Conservation (phyloP, 306 rosid species). For the Prunus mume region DNA sequence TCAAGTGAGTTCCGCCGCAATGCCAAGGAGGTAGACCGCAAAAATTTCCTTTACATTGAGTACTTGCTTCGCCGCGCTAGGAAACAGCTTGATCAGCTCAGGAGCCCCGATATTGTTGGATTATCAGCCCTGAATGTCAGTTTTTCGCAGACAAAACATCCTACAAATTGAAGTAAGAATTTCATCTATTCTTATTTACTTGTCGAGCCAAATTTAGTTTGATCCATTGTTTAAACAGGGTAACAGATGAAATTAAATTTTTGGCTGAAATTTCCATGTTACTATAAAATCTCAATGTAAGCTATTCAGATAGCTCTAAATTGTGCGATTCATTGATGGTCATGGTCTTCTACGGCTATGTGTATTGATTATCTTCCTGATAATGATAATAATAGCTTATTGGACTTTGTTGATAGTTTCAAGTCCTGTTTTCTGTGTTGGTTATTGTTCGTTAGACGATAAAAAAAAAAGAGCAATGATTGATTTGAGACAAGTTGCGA, state of each 20-base stretch:
- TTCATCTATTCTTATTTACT: neutral
- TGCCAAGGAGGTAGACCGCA: constrained; percentile 62
- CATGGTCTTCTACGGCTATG: too few relatives aligned
- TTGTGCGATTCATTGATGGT: too few relatives aligned
- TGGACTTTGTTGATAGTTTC: neutral
- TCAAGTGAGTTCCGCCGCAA: constrained; percentile 61
- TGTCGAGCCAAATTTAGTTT: neutral
- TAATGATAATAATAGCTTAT: too few relatives aligned
- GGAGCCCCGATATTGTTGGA: constrained; percentile 53
- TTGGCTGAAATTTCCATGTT: neutral
- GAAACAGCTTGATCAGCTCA: constrained; percentile 87
- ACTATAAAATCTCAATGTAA: neutral
- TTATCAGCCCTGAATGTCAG: constrained; percentile 45
- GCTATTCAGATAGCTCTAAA: neutral
- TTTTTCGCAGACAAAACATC: constrained; percentile 23
- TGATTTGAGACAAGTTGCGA: too few relatives aligned
- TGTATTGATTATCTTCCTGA: too few relatives aligned
- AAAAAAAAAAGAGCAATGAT: too few relatives aligned
- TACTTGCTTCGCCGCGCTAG: constrained; percentile 70
- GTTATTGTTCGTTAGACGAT: too few relatives aligned
- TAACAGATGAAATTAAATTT: neutral
- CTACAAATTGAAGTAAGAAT: constrained; percentile 16
- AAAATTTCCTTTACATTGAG: constrained; percentile 73
- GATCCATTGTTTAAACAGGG: neutral
- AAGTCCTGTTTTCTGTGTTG: neutral